A percentile compares a stretch with the other conserved stretches of the same genome.
phyloP scores from a whole-genome alignment of 176 grass and related monocot species.

The Zoysia japonica region DNA sequence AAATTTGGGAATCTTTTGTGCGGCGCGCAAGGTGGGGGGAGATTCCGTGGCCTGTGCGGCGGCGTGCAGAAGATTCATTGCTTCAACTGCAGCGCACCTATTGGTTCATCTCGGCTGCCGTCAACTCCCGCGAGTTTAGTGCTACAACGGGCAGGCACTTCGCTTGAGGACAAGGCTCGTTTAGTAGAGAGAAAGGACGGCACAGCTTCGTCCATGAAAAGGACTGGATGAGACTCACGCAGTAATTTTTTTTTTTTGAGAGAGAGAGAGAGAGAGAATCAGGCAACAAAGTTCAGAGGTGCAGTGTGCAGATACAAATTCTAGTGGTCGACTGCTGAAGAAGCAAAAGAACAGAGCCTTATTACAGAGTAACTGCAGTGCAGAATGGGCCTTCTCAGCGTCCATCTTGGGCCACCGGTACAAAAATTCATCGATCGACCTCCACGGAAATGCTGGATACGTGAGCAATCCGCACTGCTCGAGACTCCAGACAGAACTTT shows the following conservation, averaged over 20 bases:
- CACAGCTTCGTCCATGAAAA: background rate
- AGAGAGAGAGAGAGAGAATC: no score
- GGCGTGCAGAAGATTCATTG: background rate
- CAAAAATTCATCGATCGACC: background rate
- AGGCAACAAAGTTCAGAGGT: no score
- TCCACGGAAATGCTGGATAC: background rate
- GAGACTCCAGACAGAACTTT: background rate
- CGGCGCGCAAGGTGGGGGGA: background rate
- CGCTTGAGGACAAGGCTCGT: background rate
- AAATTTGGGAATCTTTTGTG: conserved; percentile 18
- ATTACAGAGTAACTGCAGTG: background rate
- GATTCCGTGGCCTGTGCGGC: conserved; percentile 1
- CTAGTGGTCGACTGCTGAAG: no score
- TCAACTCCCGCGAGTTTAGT: background rate
- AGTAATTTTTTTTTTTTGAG: background rate
- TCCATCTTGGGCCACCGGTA: background rate
- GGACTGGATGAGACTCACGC: background rate
- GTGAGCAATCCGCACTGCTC: background rate
- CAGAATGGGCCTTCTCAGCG: conserved; percentile 1
- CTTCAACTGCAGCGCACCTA: background rate
- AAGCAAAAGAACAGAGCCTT: no score
- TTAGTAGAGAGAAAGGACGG: conserved; percentile 21
- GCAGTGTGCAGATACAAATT: no score
- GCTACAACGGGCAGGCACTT: background rate
- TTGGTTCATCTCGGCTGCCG: background rate